Conservation (phyloP, 345 rosid genomes). For the Eucalyptus leucophloia region DNA sequence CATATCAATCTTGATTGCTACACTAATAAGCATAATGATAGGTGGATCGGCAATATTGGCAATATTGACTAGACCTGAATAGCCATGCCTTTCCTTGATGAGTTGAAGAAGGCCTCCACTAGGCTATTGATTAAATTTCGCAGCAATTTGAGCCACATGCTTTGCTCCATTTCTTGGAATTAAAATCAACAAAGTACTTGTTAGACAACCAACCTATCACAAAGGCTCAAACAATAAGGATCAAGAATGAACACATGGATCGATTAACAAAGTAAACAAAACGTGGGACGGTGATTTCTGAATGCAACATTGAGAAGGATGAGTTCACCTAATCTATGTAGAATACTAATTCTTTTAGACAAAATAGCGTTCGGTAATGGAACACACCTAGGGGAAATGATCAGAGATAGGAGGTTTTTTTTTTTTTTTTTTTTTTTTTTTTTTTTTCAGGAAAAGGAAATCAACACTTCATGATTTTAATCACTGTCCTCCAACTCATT, state of each 20-base stretch:
- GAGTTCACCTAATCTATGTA: background rate
- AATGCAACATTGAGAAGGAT: background rate
- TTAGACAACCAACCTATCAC: background rate
- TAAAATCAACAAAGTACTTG: background rate
- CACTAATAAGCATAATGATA: background rate
- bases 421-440: too few relatives aligned
- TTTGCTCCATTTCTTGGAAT: background rate
- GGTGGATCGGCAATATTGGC: rapidly evolving
- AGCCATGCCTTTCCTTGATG: rapidly evolving
- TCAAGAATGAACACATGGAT: background rate
- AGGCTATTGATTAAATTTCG: rapidly evolving
- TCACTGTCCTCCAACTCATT: background rate
- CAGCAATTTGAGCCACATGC: background rate
- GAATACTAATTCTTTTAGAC: background rate
- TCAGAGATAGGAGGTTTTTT: background rate
- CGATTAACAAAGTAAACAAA: too few relatives aligned
- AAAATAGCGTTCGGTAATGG: background rate
- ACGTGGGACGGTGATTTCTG: rapidly evolving
- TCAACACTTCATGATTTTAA: rapidly evolving
- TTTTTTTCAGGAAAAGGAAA: background rate
- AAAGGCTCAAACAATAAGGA: background rate
- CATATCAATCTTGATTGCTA: background rate
- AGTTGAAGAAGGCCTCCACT: background rate
- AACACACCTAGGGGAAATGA: background rate
- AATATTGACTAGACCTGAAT: background rate